Evolutionary conservation across 495 filamentous ascomycete genomes (phyloP).

Genomic region (Podospora pseudocomata): DNA sequence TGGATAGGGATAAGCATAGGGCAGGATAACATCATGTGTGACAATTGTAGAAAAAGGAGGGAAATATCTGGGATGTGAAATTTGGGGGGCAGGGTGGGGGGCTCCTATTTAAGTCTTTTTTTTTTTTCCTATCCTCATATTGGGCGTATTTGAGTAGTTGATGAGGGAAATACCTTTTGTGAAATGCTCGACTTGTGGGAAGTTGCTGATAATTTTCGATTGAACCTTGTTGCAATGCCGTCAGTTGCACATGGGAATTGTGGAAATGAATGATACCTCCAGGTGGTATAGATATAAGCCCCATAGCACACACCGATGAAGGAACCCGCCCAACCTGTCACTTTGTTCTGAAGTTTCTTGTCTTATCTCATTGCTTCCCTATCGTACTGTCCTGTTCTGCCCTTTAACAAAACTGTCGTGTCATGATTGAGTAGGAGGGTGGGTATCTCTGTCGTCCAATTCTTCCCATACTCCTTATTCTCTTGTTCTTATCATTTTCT

Average conservation of each 20-base stretch:
- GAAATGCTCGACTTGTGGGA: no score
- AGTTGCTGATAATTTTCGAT: no score
- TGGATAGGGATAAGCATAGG: not conserved
- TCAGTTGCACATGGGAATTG: no score
- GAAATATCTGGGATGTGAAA: not conserved
- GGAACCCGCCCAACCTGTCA: not conserved
- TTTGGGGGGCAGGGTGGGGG: not conserved
- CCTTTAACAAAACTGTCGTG: not conserved
- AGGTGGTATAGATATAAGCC: no score
- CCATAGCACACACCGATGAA: no score
- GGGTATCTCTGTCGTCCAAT: not conserved
- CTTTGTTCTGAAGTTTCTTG: constrained; percentile 3
- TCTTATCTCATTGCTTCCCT: constrained; percentile 4
- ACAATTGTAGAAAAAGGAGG: not conserved
- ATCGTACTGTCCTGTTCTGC: not conserved
- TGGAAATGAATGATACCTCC: no score
- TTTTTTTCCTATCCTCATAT: not conserved
- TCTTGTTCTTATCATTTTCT: constrained; percentile 8
- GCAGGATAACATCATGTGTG: not conserved
- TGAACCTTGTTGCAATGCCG: no score
- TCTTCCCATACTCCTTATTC: constrained; percentile 7
- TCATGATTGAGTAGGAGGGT: not conserved
- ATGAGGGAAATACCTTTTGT: not conserved
- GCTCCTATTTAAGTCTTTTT: not conserved
- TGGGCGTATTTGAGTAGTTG: not conserved